Percentiles rank a stretch among this genome's conserved stretches.
These are phyloP conservation scores for Phaffomyces thermotolerans DNA, from an alignment of 805 yeast genomes.

Conservation along the genomic window DNA sequence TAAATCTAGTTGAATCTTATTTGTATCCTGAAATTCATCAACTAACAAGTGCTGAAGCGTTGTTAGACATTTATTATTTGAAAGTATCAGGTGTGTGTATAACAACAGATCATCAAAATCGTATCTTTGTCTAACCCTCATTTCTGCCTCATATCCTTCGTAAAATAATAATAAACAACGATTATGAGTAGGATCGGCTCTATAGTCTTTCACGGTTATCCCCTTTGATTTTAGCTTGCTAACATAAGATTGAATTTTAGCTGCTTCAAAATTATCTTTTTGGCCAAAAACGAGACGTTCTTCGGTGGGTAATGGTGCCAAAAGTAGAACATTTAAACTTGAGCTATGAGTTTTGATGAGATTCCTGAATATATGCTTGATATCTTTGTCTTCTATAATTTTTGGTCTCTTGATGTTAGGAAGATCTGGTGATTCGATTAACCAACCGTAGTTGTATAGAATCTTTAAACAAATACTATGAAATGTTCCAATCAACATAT, in stretches of 20 bases:
- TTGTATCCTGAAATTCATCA: constrained; percentile 95
- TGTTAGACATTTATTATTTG: constrained; percentile 14
- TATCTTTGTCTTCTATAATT: constrained; percentile 48
- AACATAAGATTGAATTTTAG: constrained; percentile 24
- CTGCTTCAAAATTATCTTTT: neutral
- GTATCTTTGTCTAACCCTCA: constrained; percentile 37
- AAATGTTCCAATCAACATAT: constrained; percentile 77
- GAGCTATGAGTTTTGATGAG: constrained; percentile 21
- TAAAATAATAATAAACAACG: constrained; percentile 37
- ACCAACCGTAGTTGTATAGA: constrained; percentile 46
- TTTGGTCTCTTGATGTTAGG: constrained; percentile 39
- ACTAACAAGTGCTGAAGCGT: constrained; percentile 64
- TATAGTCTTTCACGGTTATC: constrained; percentile 35
- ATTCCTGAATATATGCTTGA: constrained; percentile 29
- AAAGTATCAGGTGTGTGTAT: constrained; percentile 43
- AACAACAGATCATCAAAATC: constrained; percentile 85
- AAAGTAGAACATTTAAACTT: too few relatives aligned
- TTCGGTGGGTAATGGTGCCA: too few relatives aligned
- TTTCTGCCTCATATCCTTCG: constrained; percentile 41
- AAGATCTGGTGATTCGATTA: constrained; percentile 34
- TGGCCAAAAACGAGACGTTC: too few relatives aligned
- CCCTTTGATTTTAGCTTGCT: constrained; percentile 54
- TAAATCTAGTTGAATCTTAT: constrained; percentile 63
- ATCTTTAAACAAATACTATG: constrained; percentile 72
- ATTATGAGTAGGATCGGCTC: constrained; percentile 20